Conservation (phyloP, 2,329 filamentous ascomycete species). For the Aspergillus terreus region DNA sequence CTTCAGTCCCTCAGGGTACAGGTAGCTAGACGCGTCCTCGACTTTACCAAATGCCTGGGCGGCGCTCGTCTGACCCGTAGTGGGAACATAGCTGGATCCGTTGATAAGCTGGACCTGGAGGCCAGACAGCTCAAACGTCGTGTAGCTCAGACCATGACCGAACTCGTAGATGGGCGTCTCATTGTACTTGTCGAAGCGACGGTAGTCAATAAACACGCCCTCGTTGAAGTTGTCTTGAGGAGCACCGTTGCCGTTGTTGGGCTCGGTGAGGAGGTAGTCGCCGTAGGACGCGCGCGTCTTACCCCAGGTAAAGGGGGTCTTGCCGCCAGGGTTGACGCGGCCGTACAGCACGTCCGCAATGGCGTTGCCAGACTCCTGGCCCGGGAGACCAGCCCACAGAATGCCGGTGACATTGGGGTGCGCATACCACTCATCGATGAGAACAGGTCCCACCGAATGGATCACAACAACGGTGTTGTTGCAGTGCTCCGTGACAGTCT, state of each 20-base stretch:
- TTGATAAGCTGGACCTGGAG: slow-evolving; percentile 46
- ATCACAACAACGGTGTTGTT: slow-evolving; percentile 91
- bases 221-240: slow-evolving; percentile 60
- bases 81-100: slow-evolving; percentile 50
- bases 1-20: slow-evolving; percentile 53
- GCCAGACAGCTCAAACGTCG: slow-evolving; percentile 60
- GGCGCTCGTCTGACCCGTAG: slow-evolving; percentile 49
- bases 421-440: slow-evolving; percentile 61
- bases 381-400: slow-evolving; percentile 70
- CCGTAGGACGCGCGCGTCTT: slow-evolving; percentile 53
- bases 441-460: slow-evolving; percentile 76
- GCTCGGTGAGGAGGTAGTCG: slow-evolving; percentile 53
- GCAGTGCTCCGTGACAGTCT: slow-evolving; percentile 71
- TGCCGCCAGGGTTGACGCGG: slow-evolving; percentile 58
- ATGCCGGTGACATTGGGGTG: slow-evolving; percentile 70
- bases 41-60: slow-evolving; percentile 52
- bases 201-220: slow-evolving; percentile 58
- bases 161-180: slow-evolving; percentile 60
- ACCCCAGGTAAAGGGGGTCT: slow-evolving; percentile 61
- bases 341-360: slow-evolving; percentile 73
- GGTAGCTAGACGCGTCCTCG: slow-evolving; percentile 49
- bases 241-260: slow-evolving; percentile 54
- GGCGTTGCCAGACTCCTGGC: slow-evolving; percentile 71
- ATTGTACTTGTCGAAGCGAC: slow-evolving; percentile 52
- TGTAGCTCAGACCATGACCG: slow-evolving; percentile 60